Evolutionary conservation across 495 filamentous ascomycete species (phyloP).

Genomic region (Hapsidospora chrysogenum): DNA sequence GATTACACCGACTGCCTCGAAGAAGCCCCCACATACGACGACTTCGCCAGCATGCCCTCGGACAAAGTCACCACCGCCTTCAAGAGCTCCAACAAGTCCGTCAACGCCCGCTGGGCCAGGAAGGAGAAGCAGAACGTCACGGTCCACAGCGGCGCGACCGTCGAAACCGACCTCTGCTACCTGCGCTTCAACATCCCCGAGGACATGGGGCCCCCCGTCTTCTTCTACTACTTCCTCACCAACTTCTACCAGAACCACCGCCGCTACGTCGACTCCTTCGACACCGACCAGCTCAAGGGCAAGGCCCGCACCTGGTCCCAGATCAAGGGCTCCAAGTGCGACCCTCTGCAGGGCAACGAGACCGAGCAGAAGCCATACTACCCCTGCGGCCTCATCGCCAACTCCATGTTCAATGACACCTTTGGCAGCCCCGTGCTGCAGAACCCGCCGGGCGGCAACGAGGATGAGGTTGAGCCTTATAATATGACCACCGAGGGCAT

Average conservation of each 20-base stretch:
- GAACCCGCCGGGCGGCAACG: slow-evolving; percentile 15
- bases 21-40: slow-evolving; percentile 25
- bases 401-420: slow-evolving; percentile 95
- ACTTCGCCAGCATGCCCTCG: slow-evolving; percentile 26
- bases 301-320: slow-evolving; percentile 38
- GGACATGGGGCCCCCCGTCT: slow-evolving; percentile 58
- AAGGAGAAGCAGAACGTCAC: slow-evolving; percentile 13
- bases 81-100: slow-evolving; percentile 14
- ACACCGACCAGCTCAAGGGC: slow-evolving; percentile 67
- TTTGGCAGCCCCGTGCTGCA: slow-evolving; percentile 44
- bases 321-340: slow-evolving; percentile 53
- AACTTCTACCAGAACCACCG: slow-evolving; percentile 99
- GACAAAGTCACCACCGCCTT: slow-evolving; percentile 48
- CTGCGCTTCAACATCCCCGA: slow-evolving; percentile 67
- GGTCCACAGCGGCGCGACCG: slow-evolving; percentile 7
- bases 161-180: slow-evolving; percentile 32
- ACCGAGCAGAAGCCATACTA: slow-evolving; percentile 56
- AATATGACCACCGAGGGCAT: slow-evolving; percentile 64
- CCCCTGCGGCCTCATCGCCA: slow-evolving; percentile 90
- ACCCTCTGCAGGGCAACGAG: slow-evolving; percentile 46
- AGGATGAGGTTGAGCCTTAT: slow-evolving; percentile 30
- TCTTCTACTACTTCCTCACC: slow-evolving; percentile 85
- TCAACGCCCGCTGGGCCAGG: slow-evolving; percentile 11
- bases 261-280: slow-evolving; percentile 81
- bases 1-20: slow-evolving; percentile 68